Evolutionary conservation across 2,329 filamentous ascomycete genomes (phyloP).

Genomic region (Diaporthe sp.): DNA sequence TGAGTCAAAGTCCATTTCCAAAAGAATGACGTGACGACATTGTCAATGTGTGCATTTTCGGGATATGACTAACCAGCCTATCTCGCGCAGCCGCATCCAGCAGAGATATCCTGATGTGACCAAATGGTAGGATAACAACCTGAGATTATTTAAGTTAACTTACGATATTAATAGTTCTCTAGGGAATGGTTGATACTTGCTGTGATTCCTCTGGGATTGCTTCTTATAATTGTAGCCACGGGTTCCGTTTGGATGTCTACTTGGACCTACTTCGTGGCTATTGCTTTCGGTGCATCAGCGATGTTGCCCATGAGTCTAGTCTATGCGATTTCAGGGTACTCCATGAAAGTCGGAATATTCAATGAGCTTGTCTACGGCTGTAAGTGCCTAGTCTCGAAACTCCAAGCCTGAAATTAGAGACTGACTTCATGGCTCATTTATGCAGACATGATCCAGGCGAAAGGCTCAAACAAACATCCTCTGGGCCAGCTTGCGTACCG

Average conservation of each 20-base stretch:
- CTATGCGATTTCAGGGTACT: conserved; percentile 41
- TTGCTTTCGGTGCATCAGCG: conserved; percentile 41
- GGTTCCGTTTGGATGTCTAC: conserved; percentile 41
- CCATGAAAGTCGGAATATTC: conserved; percentile 41
- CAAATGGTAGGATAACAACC: conserved; percentile 14
- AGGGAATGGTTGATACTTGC: conserved; percentile 32
- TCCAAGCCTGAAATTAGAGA: neutral
- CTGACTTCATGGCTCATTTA: neutral
- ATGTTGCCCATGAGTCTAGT: conserved; percentile 42
- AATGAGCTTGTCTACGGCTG: conserved; percentile 42
- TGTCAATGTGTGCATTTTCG: neutral
- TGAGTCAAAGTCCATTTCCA: neutral
- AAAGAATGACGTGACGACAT: neutral
- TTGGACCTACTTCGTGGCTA: conserved; percentile 41
- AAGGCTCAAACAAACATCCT: conserved; percentile 34
- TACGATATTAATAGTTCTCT: neutral
- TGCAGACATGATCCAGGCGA: conserved; percentile 40
- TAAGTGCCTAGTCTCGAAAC: neutral
- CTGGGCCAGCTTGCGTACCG: conserved; percentile 41
- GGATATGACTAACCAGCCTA: neutral
- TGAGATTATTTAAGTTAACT: fast-evolving
- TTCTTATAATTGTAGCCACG: conserved; percentile 40
- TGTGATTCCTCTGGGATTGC: conserved; percentile 36
- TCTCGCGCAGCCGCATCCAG: conserved; percentile 12
- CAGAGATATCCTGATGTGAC: conserved; percentile 34